Conservation (phyloP, 2,329 filamentous ascomycete genomes). For the Colletotrichum sublineola region DNA sequence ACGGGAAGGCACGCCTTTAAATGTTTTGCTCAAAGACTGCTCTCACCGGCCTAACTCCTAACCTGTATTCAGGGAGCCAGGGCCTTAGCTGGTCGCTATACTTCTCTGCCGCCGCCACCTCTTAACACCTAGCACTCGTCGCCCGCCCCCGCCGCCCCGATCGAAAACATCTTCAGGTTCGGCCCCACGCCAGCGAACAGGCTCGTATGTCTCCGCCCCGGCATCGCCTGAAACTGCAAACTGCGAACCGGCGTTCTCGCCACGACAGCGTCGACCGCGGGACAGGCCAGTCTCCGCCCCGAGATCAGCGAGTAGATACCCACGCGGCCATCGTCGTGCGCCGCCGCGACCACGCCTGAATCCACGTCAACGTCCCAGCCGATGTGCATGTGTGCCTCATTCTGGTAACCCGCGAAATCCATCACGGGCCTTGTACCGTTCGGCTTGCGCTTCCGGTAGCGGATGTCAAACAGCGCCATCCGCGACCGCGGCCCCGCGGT, state of each 20-base stretch:
- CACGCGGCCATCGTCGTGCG: slow-evolving; percentile 64
- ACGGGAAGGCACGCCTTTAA: neutral
- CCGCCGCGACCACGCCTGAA: slow-evolving; percentile 66
- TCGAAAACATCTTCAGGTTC: slow-evolving; percentile 59
- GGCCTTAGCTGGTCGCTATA: no score
- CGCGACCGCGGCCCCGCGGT: slow-evolving; percentile 63
- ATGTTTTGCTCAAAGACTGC: neutral
- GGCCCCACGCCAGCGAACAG: slow-evolving; percentile 60
- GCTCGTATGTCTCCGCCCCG: slow-evolving; percentile 59
- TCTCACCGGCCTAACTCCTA: neutral
- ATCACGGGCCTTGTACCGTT: slow-evolving; percentile 57
- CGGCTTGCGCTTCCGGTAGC: slow-evolving; percentile 52
- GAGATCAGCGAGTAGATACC: slow-evolving; percentile 63
- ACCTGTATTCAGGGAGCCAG: neutral
- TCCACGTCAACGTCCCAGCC: slow-evolving; percentile 65
- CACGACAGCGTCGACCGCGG: slow-evolving; percentile 46
- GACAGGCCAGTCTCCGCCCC: slow-evolving; percentile 55
- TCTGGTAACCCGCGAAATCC: slow-evolving; percentile 63
- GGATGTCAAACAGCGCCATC: slow-evolving; percentile 70
- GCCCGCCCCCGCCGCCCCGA: slow-evolving; percentile 51
- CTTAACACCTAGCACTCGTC: slow-evolving; percentile 49
- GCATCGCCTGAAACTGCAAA: slow-evolving; percentile 61
- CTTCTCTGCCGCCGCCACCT: neutral
- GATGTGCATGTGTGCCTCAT: slow-evolving; percentile 60
- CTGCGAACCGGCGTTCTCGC: slow-evolving; percentile 54